Conservation (phyloP, 2,329 filamentous ascomycete genomes). For the Diaporthe citri region DNA sequence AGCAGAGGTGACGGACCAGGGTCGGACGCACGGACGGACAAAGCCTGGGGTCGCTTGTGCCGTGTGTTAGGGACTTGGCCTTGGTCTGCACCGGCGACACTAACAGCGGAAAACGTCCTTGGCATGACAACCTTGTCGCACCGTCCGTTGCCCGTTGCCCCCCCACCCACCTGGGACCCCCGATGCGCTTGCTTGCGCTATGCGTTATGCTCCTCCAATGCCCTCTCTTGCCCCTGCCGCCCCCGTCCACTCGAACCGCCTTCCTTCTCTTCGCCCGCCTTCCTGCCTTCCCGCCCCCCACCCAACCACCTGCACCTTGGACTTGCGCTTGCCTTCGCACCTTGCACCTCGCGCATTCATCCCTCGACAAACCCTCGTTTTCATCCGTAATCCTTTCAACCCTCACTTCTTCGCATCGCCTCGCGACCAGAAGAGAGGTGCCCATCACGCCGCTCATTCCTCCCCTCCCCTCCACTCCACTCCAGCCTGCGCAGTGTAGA, state of each 20-base stretch:
- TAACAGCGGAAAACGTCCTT: neutral
- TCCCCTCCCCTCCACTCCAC: neutral
- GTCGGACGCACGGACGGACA: neutral
- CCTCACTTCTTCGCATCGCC: slow-evolving; percentile 24
- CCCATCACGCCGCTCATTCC: slow-evolving; percentile 34
- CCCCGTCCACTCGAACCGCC: neutral
- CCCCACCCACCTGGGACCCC: neutral
- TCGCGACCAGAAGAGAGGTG: slow-evolving; percentile 17
- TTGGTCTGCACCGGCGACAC: accelerated
- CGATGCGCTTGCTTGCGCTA: neutral
- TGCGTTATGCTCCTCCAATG: neutral
- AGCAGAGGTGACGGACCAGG: neutral
- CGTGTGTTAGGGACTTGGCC: neutral
- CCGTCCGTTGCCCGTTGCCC: neutral
- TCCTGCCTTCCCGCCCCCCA: slow-evolving; percentile 2
- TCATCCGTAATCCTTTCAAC: slow-evolving; percentile 26
- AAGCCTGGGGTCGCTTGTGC: neutral
- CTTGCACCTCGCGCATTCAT: neutral
- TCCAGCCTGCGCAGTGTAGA: neutral
- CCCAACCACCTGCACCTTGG: slow-evolving; percentile 9
- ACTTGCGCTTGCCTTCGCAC: neutral
- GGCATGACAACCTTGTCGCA: slow-evolving; percentile 9
- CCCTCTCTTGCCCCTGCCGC: neutral
- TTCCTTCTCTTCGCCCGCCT: neutral
- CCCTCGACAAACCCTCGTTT: slow-evolving; percentile 22